Base-by-base conservation (phyloP, 1,284 basidiomycete genomes). In the Trichosporon faecale region DNA sequence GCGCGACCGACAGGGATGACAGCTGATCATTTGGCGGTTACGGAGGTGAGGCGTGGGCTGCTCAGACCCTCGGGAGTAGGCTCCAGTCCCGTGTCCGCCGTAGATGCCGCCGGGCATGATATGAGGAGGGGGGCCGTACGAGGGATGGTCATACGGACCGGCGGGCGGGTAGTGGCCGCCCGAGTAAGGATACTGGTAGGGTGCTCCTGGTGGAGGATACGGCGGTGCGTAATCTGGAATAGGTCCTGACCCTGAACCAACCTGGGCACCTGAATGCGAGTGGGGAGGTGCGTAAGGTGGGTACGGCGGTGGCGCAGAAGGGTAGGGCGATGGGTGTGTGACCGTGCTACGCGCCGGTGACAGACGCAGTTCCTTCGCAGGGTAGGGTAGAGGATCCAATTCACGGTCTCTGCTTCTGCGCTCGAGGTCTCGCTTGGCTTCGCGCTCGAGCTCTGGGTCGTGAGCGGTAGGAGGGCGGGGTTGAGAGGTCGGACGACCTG, bases 1-100 rank as follows among this genome's bases (percentile, higher is more conserved):
- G n/a, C 79, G 72, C 2, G 71, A 66, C 11, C 80, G 73, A 57
- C 80, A 82, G 0, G 77, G 77, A 52, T 76, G 79, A 66, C 80
- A 82, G 3, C 76, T 77, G 25, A 81, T 80, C 18, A 72, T 72
- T 65, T 80, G 79, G 3, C 80, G 76, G 35, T 73, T 70, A 2
- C 73, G 63, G 40, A 70, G 61, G 33, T 68, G 65, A 12, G 65
- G 66, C 9, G 60, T 11, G 2, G 60, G 67, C 9, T 49, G 27
- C 3, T 64, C 27, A 9, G 57, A 27, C 3, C 27, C 27, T 21
- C 60, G 60, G 18, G 27, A 23, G 57, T 44, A 67, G 25, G 40
- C 37, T 18, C 16, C 60, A 18, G 29, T 23, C 21, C 18, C n/a
- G 23, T 33, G 57, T 1, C 57, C 27, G 6, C 29, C 57, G 18